Evolutionary conservation across 2,329 filamentous ascomycete species (phyloP).

Genomic region (Neospermospora avenae): DNA sequence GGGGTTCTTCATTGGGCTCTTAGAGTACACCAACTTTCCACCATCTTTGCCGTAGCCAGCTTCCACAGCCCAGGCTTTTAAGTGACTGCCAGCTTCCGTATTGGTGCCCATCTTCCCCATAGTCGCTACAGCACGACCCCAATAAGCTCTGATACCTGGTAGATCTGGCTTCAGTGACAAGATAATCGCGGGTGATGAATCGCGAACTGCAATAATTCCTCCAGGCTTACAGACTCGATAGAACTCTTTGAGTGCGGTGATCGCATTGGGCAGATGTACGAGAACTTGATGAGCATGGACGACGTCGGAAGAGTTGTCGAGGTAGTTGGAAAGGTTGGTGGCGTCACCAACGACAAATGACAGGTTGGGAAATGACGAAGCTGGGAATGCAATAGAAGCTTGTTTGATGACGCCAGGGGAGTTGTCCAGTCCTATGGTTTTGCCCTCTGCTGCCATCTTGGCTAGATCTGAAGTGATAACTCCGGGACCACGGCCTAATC

Average conservation of each 20-base stretch:
- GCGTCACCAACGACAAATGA: constrained; percentile 26
- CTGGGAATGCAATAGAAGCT: constrained; percentile 6
- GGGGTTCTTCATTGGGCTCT: constrained; percentile 3
- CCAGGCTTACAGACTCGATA: constrained; percentile 49
- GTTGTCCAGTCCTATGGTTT: constrained; percentile 40
- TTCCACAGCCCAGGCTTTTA: constrained; percentile 17
- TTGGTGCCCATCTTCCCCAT: constrained; percentile 15
- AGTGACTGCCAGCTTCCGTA: constrained; percentile 10
- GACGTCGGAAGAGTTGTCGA: constrained; percentile 53
- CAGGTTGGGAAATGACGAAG: constrained; percentile 18
- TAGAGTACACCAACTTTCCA: constrained; percentile 5
- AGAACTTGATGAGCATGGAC: constrained; percentile 58
- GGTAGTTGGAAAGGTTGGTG: constrained; percentile 34
- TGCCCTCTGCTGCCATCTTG: constrained; percentile 38
- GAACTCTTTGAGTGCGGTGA: constrained; percentile 50
- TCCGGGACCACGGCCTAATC: constrained; percentile 44
- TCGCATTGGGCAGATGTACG: constrained; percentile 50
- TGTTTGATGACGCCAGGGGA: constrained; percentile 7
- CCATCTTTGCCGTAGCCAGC: constrained; percentile 16
- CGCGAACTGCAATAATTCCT: constrained; percentile 49
- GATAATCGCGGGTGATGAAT: constrained; percentile 25
- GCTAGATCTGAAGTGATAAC: constrained; percentile 45
- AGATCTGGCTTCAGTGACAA: constrained; percentile 16
- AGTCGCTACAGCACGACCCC: constrained; percentile 2
- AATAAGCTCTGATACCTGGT: constrained; percentile 14